Evolutionary conservation across 2,329 filamentous ascomycete genomes (phyloP).

Genomic region (Botrytis porri): DNA sequence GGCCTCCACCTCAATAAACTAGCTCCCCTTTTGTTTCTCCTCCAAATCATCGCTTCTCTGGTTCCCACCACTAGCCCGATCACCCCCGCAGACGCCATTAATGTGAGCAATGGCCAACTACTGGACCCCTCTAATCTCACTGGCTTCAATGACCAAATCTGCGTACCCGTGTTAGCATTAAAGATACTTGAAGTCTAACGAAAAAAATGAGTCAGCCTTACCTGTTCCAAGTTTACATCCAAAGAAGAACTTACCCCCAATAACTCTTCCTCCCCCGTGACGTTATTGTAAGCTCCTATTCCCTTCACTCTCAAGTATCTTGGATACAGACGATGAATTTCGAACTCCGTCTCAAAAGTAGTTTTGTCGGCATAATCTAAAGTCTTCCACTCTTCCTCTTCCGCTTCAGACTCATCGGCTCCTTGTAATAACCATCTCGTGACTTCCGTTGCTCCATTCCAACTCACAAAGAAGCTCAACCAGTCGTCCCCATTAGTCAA

Average conservation of each 20-base stretch:
- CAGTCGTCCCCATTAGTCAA: constrained; percentile 33
- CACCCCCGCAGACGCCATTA: constrained; percentile 4
- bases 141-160: constrained; percentile 16
- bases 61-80: constrained; percentile 13
- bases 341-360: constrained; percentile 14
- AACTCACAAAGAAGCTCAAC: constrained; percentile 49
- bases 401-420: constrained; percentile 1
- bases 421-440: constrained; percentile 41
- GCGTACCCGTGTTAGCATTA: constrained; percentile 14
- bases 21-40: constrained; percentile 10
- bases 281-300: neutral
- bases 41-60: constrained; percentile 10
- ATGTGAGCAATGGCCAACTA: constrained; percentile 9
- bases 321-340: constrained; percentile 2
- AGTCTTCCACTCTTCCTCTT: constrained; percentile 9
- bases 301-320: constrained; percentile 16
- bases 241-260: constrained; percentile 15
- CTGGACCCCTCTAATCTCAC: constrained; percentile 7
- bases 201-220: constrained; percentile 14
- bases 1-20: constrained; percentile 11
- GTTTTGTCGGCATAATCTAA: constrained; percentile 15
- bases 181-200: constrained; percentile 2
- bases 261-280: neutral
- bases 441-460: constrained; percentile 52
- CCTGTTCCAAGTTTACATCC: constrained; percentile 14